These are phyloP conservation scores for Geranomyces variabilis DNA, from an alignment of 192 early-diverging fungal species.

Conservation along the genomic window DNA sequence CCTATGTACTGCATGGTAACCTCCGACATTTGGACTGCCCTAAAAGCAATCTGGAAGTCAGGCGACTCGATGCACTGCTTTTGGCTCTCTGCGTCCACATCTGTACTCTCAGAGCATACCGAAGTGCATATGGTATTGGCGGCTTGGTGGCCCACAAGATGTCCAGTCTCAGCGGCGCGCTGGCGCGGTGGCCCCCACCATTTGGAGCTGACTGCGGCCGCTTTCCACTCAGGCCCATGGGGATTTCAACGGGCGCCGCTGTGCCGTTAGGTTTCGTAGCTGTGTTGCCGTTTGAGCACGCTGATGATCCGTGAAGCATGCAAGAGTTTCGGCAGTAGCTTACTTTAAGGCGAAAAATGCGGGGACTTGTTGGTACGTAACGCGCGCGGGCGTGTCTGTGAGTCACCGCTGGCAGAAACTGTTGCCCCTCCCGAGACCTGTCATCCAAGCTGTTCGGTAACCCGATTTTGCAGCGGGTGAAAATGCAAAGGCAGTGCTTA, in stretches of 20 bases:
- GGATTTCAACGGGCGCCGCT: neutral
- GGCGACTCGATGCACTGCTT: neutral
- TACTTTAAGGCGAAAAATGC: too few relatives aligned
- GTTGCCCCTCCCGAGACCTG: too few relatives aligned
- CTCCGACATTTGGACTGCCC: constrained; percentile 13
- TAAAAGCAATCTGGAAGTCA: neutral
- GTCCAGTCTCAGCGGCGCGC: neutral
- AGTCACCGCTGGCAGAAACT: too few relatives aligned
- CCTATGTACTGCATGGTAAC: constrained; percentile 13
- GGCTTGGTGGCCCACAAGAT: constrained; percentile 1
- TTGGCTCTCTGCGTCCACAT: neutral
- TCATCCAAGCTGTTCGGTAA: too few relatives aligned
- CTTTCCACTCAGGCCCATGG: neutral
- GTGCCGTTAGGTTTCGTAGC: neutral
- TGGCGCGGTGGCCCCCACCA: neutral
- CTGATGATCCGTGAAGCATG: constrained; percentile 9
- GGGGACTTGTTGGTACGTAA: too few relatives aligned
- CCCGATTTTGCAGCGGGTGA: too few relatives aligned
- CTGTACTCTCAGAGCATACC: neutral
- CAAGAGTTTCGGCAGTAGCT: too few relatives aligned
- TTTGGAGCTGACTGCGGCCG: constrained; percentile 13
- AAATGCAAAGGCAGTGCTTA: too few relatives aligned
- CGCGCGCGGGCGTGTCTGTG: too few relatives aligned
- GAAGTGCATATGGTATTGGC: constrained; percentile 2
- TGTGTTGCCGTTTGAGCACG: neutral